These are phyloP conservation scores for Rosa chinensis DNA, from an alignment of 306 rosid genomes.

Conservation along the genomic window DNA sequence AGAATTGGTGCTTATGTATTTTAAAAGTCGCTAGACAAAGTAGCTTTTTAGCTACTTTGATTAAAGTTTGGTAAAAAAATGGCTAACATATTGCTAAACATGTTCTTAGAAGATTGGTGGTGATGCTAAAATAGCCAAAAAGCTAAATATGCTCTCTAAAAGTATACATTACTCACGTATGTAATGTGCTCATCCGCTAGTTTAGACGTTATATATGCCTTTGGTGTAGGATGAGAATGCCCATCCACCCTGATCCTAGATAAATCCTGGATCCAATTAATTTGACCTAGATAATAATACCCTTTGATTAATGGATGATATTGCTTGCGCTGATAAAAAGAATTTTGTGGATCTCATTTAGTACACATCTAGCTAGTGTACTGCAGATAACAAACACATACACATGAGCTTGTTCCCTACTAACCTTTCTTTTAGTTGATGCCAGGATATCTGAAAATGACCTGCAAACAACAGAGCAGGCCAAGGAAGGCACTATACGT, in stretches of 20 bases:
- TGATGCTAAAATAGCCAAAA: too few relatives aligned
- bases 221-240: background rate
- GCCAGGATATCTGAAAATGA: background rate
- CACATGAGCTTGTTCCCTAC: conserved; percentile 8
- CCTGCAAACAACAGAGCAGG: background rate
- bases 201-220: too few relatives aligned
- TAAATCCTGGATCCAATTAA: background rate
- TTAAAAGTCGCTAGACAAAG: too few relatives aligned
- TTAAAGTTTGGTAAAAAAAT: too few relatives aligned
- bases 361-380: background rate
- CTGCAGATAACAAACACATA: background rate
- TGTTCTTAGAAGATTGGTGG: too few relatives aligned
- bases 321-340: background rate
- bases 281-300: background rate
- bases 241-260: background rate
- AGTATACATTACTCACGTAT: too few relatives aligned
- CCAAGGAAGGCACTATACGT: background rate
- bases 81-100: too few relatives aligned
- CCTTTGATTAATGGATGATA: background rate
- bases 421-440: background rate
- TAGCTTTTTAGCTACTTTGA: too few relatives aligned
- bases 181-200: too few relatives aligned
- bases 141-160: too few relatives aligned
- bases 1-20: too few relatives aligned
- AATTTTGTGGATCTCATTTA: background rate